phyloP scores from a whole-genome alignment of 805 yeast genomes.

The Metschnikowia lunata region DNA sequence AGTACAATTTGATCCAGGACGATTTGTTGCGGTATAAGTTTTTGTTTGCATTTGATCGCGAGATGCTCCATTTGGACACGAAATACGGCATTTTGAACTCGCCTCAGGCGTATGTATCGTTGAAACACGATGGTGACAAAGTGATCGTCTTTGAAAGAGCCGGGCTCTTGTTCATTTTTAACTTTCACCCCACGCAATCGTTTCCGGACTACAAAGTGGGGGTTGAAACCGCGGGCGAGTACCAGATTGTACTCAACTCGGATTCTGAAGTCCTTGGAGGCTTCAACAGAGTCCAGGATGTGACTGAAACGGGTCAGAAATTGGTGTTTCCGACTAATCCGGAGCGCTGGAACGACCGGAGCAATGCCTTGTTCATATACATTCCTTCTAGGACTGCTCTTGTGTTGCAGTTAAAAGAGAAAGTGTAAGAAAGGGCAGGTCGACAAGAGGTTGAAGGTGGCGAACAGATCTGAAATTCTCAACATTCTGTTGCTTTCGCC shows the following conservation, averaged over 20 bases:
- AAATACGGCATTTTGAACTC: constrained; percentile 65
- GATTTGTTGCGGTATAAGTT: constrained; percentile 72
- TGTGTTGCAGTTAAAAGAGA: constrained; percentile 34
- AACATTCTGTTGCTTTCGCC: neutral
- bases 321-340: constrained; percentile 65
- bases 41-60: constrained; percentile 77
- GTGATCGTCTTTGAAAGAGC: constrained; percentile 85
- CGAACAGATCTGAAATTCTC: too few species aligned
- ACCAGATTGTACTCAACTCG: constrained; percentile 68
- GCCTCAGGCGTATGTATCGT: constrained; percentile 76
- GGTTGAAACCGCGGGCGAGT: constrained; percentile 74
- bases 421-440: constrained; percentile 2
- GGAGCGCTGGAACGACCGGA: constrained; percentile 75
- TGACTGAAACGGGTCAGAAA: constrained; percentile 27
- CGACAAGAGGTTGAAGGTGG: too few species aligned
- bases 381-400: constrained; percentile 68
- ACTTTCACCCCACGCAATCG: constrained; percentile 83
- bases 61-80: constrained; percentile 74
- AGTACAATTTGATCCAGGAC: constrained; percentile 83
- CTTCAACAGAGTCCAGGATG: constrained; percentile 54
- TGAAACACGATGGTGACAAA: constrained; percentile 86
- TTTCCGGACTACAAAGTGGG: constrained; percentile 87
- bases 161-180: constrained; percentile 79
- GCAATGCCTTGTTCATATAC: constrained; percentile 70
- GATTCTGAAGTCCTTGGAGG: constrained; percentile 78